Conservation (phyloP, 139 green algal species). For the Tetraselmis chui region DNA sequence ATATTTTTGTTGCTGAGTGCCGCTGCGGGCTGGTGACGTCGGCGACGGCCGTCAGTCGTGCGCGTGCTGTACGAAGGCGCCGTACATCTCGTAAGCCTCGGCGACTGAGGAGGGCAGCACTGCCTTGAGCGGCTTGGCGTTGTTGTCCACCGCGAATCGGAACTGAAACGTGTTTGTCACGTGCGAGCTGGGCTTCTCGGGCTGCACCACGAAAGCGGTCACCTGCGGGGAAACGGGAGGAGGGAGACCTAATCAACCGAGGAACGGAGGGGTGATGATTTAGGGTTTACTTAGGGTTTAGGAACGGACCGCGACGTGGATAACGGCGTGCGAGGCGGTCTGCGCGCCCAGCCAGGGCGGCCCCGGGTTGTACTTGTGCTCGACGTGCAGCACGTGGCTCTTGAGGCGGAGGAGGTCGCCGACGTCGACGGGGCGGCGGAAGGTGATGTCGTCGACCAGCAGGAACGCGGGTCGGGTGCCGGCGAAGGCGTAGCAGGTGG, state of each 20-base stretch:
- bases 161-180: constrained; percentile 60
- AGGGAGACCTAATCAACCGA: neutral
- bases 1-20: too few relatives aligned
- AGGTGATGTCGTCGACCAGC: constrained; percentile 46
- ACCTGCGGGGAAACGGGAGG: constrained; percentile 27
- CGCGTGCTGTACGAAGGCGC: neutral
- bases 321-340: constrained; percentile 1
- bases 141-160: constrained; percentile 14
- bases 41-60: too few relatives aligned
- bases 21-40: too few relatives aligned
- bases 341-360: neutral
- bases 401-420: constrained; percentile 68
- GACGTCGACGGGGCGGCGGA: constrained; percentile 63
- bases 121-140: constrained; percentile 1
- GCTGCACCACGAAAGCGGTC: constrained; percentile 38
- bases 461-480: constrained; percentile 48
- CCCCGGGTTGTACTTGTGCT: neutral
- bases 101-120: constrained; percentile 22
- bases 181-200: constrained; percentile 33
- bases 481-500: constrained; percentile 70
- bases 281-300: too few relatives aligned
- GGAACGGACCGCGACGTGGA: constrained; percentile 16
- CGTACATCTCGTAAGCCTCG: neutral
- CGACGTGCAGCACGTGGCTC: constrained; percentile 42
- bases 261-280: neutral